phyloP scores from a whole-genome alignment of 768 basidiomycete species.

The Tremella yokohamensis region DNA sequence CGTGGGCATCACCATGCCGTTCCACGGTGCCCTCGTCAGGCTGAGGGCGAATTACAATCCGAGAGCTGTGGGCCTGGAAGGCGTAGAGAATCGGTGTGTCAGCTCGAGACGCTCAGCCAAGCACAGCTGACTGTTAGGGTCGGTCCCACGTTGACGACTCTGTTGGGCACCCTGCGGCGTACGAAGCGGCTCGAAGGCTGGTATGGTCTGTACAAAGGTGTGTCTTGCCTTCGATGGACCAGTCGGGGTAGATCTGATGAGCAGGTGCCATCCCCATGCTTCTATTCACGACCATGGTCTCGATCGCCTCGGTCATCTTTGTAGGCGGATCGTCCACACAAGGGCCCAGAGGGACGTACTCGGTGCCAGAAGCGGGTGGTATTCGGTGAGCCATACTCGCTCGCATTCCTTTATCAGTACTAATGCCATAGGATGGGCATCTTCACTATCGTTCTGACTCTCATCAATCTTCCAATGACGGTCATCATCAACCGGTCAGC shows the following conservation, averaged over 20 bases:
- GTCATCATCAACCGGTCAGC: constrained; percentile 50
- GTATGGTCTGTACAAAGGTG: constrained; percentile 50
- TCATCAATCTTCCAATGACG: constrained; percentile 48
- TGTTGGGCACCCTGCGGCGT: constrained; percentile 42
- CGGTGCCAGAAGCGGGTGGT: constrained; percentile 48
- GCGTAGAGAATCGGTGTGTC: constrained; percentile 43
- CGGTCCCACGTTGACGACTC: constrained; percentile 46
- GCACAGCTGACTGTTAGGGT: constrained; percentile 29
- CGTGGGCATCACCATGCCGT: constrained; percentile 47
- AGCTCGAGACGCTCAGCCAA: not conserved
- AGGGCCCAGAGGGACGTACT: constrained; percentile 48
- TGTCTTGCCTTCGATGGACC: constrained; percentile 7
- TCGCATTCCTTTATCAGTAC: not conserved
- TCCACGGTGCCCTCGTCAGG: constrained; percentile 48
- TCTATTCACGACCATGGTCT: constrained; percentile 42
- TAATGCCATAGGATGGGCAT: constrained; percentile 42
- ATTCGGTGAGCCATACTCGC: constrained; percentile 29
- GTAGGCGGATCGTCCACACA: constrained; percentile 45
- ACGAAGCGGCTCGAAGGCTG: constrained; percentile 50
- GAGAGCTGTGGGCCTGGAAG: constrained; percentile 47
- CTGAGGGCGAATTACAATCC: constrained; percentile 50
- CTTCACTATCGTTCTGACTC: constrained; percentile 47
- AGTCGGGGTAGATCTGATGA: not conserved
- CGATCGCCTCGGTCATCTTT: constrained; percentile 48
- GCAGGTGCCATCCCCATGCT: constrained; percentile 45